These are phyloP conservation scores for Inga laurina DNA, from an alignment of 306 rosid species.

Conservation along the genomic window DNA sequence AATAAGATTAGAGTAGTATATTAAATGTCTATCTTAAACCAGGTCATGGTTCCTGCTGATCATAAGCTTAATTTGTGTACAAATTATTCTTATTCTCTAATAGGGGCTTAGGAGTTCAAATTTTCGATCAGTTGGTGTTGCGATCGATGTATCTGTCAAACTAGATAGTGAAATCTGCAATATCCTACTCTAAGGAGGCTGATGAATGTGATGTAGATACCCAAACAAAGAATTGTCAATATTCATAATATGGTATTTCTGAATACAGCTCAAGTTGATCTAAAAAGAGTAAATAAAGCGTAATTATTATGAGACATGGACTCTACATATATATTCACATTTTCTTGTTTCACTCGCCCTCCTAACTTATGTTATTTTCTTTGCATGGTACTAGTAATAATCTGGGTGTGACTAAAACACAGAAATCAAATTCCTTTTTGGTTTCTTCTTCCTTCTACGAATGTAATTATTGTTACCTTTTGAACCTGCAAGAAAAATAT, in stretches of 20 bases:
- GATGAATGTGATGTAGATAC: slow-evolving; percentile 17
- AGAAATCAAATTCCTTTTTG: not conserved
- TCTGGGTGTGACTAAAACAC: not conserved
- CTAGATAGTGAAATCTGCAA: slow-evolving; percentile 12
- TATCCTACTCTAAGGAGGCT: slow-evolving; percentile 12
- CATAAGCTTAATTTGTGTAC: slow-evolving; percentile 20
- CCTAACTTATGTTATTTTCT: not conserved
- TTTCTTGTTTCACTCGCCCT: not conserved
- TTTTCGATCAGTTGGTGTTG: not conserved
- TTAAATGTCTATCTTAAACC: not conserved
- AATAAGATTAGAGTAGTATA: too few relatives aligned
- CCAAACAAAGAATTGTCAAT: slow-evolving; percentile 7
- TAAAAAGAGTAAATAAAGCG: not conserved
- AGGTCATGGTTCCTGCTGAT: slow-evolving; percentile 5
- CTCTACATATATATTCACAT: not conserved
- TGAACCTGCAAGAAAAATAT: not conserved
- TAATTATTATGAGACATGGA: not conserved
- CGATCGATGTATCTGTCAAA: not conserved
- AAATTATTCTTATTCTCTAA: not conserved
- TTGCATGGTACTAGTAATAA: not conserved
- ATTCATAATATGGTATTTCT: not conserved
- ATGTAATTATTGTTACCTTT: too few relatives aligned
- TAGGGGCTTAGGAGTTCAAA: not conserved
- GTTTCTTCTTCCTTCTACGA: not conserved
- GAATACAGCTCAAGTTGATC: not conserved